phyloP scores from a whole-genome alignment of 345 rosid species.

The Stellera chamaejasme region DNA sequence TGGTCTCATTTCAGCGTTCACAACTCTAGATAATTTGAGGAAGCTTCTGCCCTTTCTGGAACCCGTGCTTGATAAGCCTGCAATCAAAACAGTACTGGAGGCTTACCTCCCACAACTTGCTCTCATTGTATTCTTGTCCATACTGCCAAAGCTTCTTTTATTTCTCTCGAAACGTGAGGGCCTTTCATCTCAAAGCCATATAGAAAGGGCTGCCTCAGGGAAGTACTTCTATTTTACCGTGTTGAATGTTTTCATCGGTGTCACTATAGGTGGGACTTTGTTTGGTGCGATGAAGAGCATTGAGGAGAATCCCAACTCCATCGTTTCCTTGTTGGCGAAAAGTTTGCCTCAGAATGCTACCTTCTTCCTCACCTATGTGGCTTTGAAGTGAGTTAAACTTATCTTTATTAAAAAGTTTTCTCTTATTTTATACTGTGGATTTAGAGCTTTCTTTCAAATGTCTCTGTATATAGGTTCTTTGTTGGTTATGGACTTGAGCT shows the following conservation, averaged over 20 bases:
- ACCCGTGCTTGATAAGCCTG: constrained; percentile 32
- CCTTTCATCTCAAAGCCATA: constrained; percentile 63
- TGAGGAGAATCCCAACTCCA: constrained; percentile 32
- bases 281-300: constrained; percentile 42
- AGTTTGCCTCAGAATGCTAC: constrained; percentile 77
- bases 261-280: constrained; percentile 66
- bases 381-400: constrained; percentile 55
- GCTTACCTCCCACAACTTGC: constrained; percentile 92
- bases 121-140: constrained; percentile 56
- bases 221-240: constrained; percentile 76
- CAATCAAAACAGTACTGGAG: constrained; percentile 53
- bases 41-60: constrained; percentile 62
- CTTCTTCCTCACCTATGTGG: constrained; percentile 84
- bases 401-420: background rate
- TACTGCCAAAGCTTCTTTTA: constrained; percentile 68
- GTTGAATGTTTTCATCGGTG: constrained; percentile 83
- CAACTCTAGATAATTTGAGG: constrained; percentile 65
- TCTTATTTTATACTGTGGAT: background rate
- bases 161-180: constrained; percentile 83
- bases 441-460: too few relatives aligned
- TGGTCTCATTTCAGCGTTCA: constrained; percentile 59
- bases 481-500: constrained; percentile 86
- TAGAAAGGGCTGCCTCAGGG: constrained; percentile 75
- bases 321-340: constrained; percentile 35
- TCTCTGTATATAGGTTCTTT: constrained; percentile 45